Evolutionary conservation across 177 flowering plant genomes (phyloP).

Genomic region (Vitis hybrid): DNA sequence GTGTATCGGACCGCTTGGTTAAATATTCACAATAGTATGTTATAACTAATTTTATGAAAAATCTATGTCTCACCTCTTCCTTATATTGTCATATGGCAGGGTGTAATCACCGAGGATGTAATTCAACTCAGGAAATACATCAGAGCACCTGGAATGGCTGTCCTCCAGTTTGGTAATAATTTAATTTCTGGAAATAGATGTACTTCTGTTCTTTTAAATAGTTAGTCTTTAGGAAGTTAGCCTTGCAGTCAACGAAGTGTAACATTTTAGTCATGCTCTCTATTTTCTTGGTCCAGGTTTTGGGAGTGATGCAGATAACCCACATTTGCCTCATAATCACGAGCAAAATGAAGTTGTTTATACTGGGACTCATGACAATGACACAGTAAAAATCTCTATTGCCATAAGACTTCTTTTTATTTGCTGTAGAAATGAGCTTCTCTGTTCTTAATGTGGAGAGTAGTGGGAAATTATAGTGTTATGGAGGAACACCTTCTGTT

Average conservation of each 20-base stretch:
- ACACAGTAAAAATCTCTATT: slow-evolving; percentile 56
- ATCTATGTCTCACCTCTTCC: background rate
- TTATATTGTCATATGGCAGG: slow-evolving; percentile 38
- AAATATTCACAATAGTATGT: too few species aligned
- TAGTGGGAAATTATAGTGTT: background rate
- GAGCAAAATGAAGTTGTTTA: slow-evolving; percentile 91
- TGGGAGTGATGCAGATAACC: slow-evolving; percentile 85
- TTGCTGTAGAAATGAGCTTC: background rate
- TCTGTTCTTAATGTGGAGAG: background rate
- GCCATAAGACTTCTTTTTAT: background rate
- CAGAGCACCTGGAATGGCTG: slow-evolving; percentile 99
- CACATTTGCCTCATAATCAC: slow-evolving; percentile 95
- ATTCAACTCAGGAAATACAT: slow-evolving; percentile 81
- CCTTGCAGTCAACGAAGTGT: background rate
- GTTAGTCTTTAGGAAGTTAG: background rate
- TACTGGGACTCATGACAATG: slow-evolving; percentile 99
- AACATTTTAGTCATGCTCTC: slow-evolving; percentile 2
- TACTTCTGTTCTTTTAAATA: background rate
- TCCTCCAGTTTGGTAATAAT: slow-evolving; percentile 89
- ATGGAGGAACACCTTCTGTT: background rate
- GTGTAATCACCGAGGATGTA: slow-evolving; percentile 96
- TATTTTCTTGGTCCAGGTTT: slow-evolving; percentile 50
- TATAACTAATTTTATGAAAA: too few species aligned
- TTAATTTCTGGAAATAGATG: background rate
- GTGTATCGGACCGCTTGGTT: too few species aligned